Base-by-base conservation (phyloP, 2,329 filamentous ascomycete species). In the Knufia fluminis region DNA sequence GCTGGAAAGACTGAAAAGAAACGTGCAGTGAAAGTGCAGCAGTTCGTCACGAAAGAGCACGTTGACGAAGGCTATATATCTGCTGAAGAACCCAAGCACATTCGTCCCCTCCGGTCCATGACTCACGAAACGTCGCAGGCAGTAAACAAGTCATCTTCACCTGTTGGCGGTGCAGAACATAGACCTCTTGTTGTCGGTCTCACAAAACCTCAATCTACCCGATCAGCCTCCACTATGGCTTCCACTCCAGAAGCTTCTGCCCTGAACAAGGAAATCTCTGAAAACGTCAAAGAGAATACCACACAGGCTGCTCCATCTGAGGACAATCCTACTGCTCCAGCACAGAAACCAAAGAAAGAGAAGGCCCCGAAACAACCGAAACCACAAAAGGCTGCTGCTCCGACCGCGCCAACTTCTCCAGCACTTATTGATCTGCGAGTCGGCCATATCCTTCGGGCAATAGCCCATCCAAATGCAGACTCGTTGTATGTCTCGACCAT, bases 401-500 rank as follows among this genome's bases (percentile, higher is more conserved):
- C 86, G 4, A 78, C 88, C 45, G 84, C 88, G 10, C 85, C 87
- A 1, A 80, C 88, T 3, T 86, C 87, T 1, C 92, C 92, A 2
- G 76, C 78, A 52, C 79, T 95, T 53, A 96, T 98, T 65, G 92
- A 98, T 67, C 83, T 98, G 46, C 84, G 92, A 56, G 91, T 98
- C 53, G 92, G 92, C 53, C 92, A 97, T 74, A 96, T 98, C 61
- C 82, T 98, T 63, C 94, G 96, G 71, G 90, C 90, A 46, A 79
- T 92, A 70, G 85, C 89, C 68, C 92, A 98, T 74, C 92, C 92
- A 48, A 94, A 98, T 62, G 92, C 92, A 57, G 92, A 98, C 73
- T 94, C 86, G 10, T 79, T 98, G 46, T 98, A 82, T 70, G 92
- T 98, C 53, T 94, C 86, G 54, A 97, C 90, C 48, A 94, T 98